These are phyloP conservation scores for Amaranthus cruentus DNA, from an alignment of 148 eudicot genomes.

Conservation along the genomic window DNA sequence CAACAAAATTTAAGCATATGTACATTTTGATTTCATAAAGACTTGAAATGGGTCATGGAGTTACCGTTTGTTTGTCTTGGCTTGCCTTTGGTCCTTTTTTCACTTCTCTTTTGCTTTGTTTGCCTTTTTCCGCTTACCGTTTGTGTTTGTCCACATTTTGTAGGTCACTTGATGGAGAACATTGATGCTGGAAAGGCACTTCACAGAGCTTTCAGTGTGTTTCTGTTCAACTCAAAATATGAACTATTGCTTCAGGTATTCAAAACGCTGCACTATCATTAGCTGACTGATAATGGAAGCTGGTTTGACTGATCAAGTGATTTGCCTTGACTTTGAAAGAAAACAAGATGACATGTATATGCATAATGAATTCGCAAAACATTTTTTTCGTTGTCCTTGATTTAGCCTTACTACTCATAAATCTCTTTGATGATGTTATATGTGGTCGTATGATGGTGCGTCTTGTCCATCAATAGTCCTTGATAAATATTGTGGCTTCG, in stretches of 20 bases:
- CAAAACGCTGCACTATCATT: not conserved
- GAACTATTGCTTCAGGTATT: constrained; percentile 90
- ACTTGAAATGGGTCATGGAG: not conserved
- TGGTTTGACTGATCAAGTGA: not conserved
- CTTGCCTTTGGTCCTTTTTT: not conserved
- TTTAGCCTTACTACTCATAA: not conserved
- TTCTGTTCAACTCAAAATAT: constrained; percentile 81
- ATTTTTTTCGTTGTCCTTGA: not conserved
- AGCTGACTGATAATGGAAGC: not conserved
- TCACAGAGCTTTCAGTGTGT: constrained; percentile 94
- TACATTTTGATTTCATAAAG: not conserved
- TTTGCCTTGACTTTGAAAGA: not conserved
- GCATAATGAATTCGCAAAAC: not conserved
- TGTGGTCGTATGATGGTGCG: not conserved
- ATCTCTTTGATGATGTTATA: not conserved
- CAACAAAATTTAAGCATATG: not conserved
- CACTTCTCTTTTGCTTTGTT: not conserved
- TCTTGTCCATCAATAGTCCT: not conserved
- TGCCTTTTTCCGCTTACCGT: not conserved
- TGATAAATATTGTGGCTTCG: not conserved
- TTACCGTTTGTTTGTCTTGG: not conserved
- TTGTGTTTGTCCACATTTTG: constrained; percentile 18
- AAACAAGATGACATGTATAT: no score
- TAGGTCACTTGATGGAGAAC: constrained; percentile 95
- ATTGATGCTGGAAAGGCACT: constrained; percentile 71